These are phyloP conservation scores for Solanum sitiens DNA, from an alignment of 257 asterid species.

Conservation along the genomic window DNA sequence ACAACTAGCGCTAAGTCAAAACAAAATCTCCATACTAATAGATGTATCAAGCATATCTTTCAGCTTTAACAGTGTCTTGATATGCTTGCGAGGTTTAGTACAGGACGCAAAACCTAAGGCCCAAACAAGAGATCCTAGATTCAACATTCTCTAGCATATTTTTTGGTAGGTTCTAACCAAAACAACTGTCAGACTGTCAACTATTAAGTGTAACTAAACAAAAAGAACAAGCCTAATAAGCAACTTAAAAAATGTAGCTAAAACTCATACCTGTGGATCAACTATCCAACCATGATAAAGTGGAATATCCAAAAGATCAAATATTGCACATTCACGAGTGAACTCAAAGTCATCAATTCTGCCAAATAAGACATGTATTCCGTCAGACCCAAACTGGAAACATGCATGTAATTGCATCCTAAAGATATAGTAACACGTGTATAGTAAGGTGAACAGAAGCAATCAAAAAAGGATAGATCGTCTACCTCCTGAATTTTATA, in stretches of 20 bases:
- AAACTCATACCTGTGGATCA: constrained; percentile 76
- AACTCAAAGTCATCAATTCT: constrained; percentile 95
- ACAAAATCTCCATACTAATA: neutral
- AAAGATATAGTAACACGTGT: neutral
- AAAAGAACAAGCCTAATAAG: neutral
- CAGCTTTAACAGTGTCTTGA: neutral
- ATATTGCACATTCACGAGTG: constrained; percentile 94
- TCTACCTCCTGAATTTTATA: constrained; percentile 69
- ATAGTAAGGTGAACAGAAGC: neutral
- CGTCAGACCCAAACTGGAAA: constrained; percentile 8
- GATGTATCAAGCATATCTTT: neutral
- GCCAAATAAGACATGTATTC: constrained; percentile 13
- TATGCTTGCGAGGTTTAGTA: neutral
- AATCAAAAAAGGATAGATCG: neutral
- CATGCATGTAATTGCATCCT: neutral
- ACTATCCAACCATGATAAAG: constrained; percentile 99
- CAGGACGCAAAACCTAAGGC: neutral
- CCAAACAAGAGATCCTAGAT: neutral
- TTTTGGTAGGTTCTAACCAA: neutral
- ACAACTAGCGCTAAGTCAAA: neutral
- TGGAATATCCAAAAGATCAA: constrained; percentile 91
- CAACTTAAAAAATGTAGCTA: neutral
- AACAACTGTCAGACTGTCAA: neutral
- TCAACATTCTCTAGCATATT: neutral
- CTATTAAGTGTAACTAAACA: neutral